These are phyloP conservation scores for Botryotinia convoluta DNA, from an alignment of 2,329 filamentous ascomycete genomes.

Conservation along the genomic window DNA sequence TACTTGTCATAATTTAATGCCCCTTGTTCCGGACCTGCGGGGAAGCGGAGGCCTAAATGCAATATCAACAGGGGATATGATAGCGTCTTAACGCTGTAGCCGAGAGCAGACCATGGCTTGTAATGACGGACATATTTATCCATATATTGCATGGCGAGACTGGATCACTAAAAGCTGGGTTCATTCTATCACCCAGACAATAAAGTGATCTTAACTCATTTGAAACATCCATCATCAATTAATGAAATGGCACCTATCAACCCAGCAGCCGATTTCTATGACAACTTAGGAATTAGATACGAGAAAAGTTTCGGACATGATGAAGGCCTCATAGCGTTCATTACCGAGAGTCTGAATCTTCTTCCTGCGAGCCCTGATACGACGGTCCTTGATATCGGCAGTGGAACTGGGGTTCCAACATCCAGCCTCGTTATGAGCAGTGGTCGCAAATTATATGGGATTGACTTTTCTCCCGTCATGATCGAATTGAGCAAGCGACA, in stretches of 20 bases:
- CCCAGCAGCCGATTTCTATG: constrained; percentile 14
- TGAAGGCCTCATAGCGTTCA: constrained; percentile 10
- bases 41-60: background rate
- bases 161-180: background rate
- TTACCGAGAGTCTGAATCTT: constrained; percentile 1
- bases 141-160: background rate
- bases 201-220: background rate
- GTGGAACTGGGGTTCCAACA: constrained; percentile 38
- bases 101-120: background rate
- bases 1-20: background rate
- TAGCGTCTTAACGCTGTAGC: background rate
- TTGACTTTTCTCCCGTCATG: constrained; percentile 40
- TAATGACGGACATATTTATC: background rate
- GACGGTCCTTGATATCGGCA: constrained; percentile 37
- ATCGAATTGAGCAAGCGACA: constrained; percentile 19
- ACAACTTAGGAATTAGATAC: constrained; percentile 7
- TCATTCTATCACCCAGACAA: background rate
- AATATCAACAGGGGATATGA: background rate
- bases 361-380: background rate
- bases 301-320: constrained; percentile 10
- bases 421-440: constrained; percentile 28
- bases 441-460: constrained; percentile 16
- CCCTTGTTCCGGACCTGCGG: background rate
- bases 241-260: background rate
- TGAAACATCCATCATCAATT: background rate